A percentile compares a stretch with the other conserved stretches of the same genome.
phyloP scores from a whole-genome alignment of 2,329 filamentous ascomycete species.

The Xylariomycetidae sp. region DNA sequence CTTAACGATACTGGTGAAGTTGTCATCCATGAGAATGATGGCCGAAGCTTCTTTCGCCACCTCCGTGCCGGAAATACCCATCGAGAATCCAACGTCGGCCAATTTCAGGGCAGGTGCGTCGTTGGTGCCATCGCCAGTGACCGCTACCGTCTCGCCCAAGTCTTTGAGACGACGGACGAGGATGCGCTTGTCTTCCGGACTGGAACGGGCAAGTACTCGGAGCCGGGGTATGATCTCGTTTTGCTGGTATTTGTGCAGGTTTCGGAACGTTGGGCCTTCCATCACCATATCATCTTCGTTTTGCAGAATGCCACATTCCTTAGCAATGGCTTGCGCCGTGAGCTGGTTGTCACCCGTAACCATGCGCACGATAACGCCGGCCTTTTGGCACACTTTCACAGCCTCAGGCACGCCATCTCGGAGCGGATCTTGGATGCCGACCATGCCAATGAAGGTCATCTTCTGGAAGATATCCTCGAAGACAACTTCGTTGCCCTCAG shows the following conservation, averaged over 20 bases:
- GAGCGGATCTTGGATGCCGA: conserved; percentile 77
- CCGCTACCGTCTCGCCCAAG: conserved; percentile 70
- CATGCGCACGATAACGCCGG: conserved; percentile 77
- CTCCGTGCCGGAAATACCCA: conserved; percentile 79
- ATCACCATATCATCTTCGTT: conserved; percentile 63
- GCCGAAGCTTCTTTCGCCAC: conserved; percentile 81
- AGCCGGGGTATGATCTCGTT: conserved; percentile 61
- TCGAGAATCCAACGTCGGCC: conserved; percentile 78
- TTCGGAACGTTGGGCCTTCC: conserved; percentile 73
- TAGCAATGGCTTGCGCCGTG: conserved; percentile 72
- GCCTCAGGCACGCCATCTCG: conserved; percentile 69
- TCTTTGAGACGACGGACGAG: conserved; percentile 67
- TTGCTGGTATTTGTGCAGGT: conserved; percentile 60
- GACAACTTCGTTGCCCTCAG: conserved; percentile 50
- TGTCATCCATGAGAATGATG: conserved; percentile 84
- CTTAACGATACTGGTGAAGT: conserved; percentile 81
- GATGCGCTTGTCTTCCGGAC: conserved; percentile 70
- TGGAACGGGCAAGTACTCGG: conserved; percentile 67
- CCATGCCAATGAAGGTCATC: conserved; percentile 63
- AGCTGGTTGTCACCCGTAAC: conserved; percentile 78
- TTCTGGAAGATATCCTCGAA: conserved; percentile 63
- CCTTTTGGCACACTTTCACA: conserved; percentile 65
- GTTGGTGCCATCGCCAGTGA: conserved; percentile 80
- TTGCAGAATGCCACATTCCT: conserved; percentile 70
- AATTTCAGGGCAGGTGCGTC: conserved; percentile 76